Evolutionary conservation across 2,329 filamentous ascomycete species (phyloP).

Genomic region (Fusarium devonianum): DNA sequence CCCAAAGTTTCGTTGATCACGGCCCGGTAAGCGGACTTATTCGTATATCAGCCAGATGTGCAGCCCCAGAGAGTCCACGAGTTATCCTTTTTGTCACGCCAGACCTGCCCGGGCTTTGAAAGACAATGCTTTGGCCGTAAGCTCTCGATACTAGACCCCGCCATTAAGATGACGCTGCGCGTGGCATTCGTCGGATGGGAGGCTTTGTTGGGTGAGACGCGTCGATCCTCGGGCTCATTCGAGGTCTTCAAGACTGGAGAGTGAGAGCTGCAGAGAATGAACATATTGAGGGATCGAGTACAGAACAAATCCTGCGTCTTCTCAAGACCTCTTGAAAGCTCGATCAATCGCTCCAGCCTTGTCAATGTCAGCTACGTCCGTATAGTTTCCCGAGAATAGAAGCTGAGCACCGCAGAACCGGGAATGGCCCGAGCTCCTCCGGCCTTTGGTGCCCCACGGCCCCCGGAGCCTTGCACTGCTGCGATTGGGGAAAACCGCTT

Average conservation of each 20-base stretch:
- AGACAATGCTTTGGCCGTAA: constrained; percentile 7
- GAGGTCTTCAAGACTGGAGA: constrained; percentile 1
- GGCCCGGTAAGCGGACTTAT: background rate
- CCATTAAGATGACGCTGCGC: constrained; percentile 13
- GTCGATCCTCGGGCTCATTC: constrained; percentile 1
- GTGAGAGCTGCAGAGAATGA: too few species aligned
- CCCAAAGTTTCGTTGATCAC: constrained; percentile 2
- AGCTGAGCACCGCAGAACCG: constrained; percentile 7
- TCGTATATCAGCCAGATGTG: constrained; percentile 19
- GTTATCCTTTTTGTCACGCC: too few species aligned
- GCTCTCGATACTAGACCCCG: constrained; percentile 18
- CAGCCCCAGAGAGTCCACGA: background rate
- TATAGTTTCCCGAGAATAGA: constrained; percentile 11
- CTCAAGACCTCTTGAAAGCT: too few species aligned
- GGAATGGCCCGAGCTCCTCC: constrained; percentile 26
- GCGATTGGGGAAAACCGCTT: constrained; percentile 20
- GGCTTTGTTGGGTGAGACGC: background rate
- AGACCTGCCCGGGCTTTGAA: background rate
- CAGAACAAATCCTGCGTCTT: too few species aligned
- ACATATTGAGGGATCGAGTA: too few species aligned
- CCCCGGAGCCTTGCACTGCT: background rate
- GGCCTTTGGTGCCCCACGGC: constrained; percentile 5
- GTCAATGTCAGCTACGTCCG: too few species aligned
- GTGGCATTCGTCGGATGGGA: background rate
- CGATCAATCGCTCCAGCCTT: too few species aligned